A percentile compares a stretch with the other conserved stretches of the same genome.
Conservation (phyloP, 2,329 filamentous ascomycete genomes). For the Arthrobotrys musiformis region DNA sequence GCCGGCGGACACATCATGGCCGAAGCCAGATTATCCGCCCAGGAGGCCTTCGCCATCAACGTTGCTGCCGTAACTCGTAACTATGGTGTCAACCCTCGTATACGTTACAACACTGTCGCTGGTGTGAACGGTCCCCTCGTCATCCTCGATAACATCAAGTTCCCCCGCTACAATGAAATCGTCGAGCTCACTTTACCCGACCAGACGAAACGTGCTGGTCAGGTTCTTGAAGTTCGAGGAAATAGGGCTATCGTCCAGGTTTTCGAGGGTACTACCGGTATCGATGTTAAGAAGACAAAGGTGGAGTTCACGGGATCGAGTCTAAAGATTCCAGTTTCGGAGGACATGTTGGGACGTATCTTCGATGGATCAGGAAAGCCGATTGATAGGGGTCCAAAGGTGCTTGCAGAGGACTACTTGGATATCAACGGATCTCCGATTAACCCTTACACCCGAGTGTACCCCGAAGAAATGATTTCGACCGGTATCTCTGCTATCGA, state of each 20-base stretch:
- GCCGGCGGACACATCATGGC: constrained; percentile 45
- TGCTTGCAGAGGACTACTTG: constrained; percentile 95
- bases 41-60: constrained; percentile 60
- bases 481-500: constrained; percentile 89
- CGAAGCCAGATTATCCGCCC: constrained; percentile 58
- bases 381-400: constrained; percentile 99
- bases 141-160: constrained; percentile 92
- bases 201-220: constrained; percentile 90
- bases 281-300: constrained; percentile 94
- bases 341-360: constrained; percentile 99
- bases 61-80: constrained; percentile 58
- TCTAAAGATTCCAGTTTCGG: constrained; percentile 97
- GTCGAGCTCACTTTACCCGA: constrained; percentile 94
- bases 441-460: constrained; percentile 97
- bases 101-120: constrained; percentile 98
- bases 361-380: constrained; percentile 96
- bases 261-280: constrained; percentile 95
- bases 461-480: constrained; percentile 99
- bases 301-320: constrained; percentile 97
- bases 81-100: constrained; percentile 71
- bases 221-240: constrained; percentile 96
- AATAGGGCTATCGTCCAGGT: constrained; percentile 96
- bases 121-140: constrained; percentile 98
- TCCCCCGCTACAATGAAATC: constrained; percentile 93
- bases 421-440: constrained; percentile 99